phyloP scores from a whole-genome alignment of 2,329 filamentous ascomycete genomes.

The Fusarium brevicatenulatum region DNA sequence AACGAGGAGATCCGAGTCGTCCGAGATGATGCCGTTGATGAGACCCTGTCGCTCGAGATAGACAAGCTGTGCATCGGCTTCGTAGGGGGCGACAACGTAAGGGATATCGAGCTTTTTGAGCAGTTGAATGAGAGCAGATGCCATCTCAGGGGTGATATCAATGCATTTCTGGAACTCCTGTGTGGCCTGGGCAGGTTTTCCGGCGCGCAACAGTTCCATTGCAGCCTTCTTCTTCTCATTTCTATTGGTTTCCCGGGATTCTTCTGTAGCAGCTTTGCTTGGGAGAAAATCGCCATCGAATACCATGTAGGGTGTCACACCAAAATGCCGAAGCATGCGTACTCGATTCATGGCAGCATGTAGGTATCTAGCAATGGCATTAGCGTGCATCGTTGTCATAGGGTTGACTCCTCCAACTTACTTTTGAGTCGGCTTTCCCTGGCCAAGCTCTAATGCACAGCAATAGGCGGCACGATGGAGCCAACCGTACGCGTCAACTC shows the following conservation, averaged over 20 bases:
- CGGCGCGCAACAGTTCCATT: conserved; percentile 81
- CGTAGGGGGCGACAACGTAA: conserved; percentile 95
- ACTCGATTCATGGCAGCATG: conserved; percentile 91
- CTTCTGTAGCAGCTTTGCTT: conserved; percentile 90
- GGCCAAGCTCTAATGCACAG: conserved; percentile 89
- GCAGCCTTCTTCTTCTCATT: conserved; percentile 81
- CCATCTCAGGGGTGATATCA: conserved; percentile 97
- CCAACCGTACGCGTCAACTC: conserved; percentile 98
- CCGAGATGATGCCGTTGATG: conserved; percentile 88
- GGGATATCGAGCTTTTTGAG: conserved; percentile 82
- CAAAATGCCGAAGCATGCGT: conserved; percentile 92
- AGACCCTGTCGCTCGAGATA: conserved; percentile 90
- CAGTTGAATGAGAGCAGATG: conserved; percentile 88
- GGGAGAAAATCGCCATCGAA: conserved; percentile 97
- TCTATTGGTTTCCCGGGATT: conserved; percentile 76
- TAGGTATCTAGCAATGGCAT: conserved; percentile 71
- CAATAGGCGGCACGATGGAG: conserved; percentile 91
- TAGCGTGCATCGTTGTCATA: background rate
- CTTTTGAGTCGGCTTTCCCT: conserved; percentile 89
- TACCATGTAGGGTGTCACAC: conserved; percentile 91
- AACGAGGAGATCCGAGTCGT: conserved; percentile 95
- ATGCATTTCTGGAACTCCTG: conserved; percentile 93
- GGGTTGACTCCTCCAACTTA: conserved; percentile 54
- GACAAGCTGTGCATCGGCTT: conserved; percentile 95
- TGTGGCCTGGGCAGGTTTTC: conserved; percentile 82